Percentiles rank a stretch among this genome's conserved stretches.
phyloP scores from a whole-genome alignment of 192 early-diverging fungal genomes.

The Rhizoclosmatium globosum region DNA sequence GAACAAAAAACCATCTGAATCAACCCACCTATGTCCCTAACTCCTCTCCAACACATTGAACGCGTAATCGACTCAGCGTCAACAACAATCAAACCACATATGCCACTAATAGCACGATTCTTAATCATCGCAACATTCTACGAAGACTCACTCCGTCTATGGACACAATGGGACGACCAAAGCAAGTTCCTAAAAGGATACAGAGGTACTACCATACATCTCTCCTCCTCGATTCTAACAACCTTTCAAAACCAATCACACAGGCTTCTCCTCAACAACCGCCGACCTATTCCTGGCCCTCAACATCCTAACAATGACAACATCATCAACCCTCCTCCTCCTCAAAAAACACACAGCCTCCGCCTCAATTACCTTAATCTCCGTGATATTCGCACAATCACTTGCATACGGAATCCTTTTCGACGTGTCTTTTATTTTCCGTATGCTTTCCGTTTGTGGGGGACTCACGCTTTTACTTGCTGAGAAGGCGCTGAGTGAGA shows the following conservation, averaged over 20 bases:
- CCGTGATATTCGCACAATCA: slow-evolving; percentile 83
- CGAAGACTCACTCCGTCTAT: slow-evolving; percentile 89
- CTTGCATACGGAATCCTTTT: slow-evolving; percentile 94
- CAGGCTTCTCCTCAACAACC: slow-evolving; percentile 77
- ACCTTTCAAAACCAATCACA: not conserved
- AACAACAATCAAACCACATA: not conserved
- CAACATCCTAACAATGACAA: slow-evolving; percentile 86
- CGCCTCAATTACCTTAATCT: slow-evolving; percentile 82
- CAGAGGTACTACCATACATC: slow-evolving; percentile 54
- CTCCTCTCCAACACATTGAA: no score
- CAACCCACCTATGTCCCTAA: no score
- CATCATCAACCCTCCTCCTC: slow-evolving; percentile 82
- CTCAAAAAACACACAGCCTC: slow-evolving; percentile 78
- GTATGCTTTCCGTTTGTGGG: slow-evolving; percentile 91
- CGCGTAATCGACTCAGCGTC: no score
- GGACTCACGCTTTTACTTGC: slow-evolving; percentile 93
- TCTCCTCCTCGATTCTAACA: not conserved
- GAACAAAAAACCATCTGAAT: no score
- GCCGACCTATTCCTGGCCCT: slow-evolving; percentile 84
- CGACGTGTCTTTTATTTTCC: slow-evolving; percentile 87
- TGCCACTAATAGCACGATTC: slow-evolving; percentile 75
- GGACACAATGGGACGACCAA: slow-evolving; percentile 89
- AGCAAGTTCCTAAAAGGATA: slow-evolving; percentile 80
- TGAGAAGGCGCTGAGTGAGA: slow-evolving; percentile 64
- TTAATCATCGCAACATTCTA: slow-evolving; percentile 94